A percentile compares a stretch with the other conserved stretches of the same genome.
Conservation (phyloP, 225 moss, liverwort and hornwort genomes). For the Bryum argenteum region DNA sequence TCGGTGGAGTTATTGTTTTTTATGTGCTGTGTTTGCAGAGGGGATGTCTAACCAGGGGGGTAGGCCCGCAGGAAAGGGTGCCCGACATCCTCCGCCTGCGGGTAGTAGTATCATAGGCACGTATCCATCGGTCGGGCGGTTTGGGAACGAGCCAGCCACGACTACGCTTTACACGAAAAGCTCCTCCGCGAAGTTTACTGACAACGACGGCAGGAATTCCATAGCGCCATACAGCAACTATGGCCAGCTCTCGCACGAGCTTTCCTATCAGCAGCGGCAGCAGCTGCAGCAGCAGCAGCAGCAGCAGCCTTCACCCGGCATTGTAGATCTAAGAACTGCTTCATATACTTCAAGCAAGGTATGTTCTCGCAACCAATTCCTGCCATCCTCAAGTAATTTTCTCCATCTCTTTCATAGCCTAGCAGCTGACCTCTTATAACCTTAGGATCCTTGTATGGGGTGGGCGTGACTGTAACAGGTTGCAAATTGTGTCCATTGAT, state of each 20-base stretch:
- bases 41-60: conserved; percentile 17
- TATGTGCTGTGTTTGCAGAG: background rate
- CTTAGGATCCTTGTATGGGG: conserved; percentile 5
- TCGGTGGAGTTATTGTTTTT: background rate
- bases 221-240: conserved; percentile 16
- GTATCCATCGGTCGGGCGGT: conserved; percentile 5
- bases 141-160: conserved; percentile 1
- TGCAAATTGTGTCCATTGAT: conserved; percentile 5
- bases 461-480: background rate
- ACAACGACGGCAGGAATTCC: conserved; percentile 15
- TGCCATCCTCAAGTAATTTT: background rate
- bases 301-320: background rate
- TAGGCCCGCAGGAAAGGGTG: background rate
- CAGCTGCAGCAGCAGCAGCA: background rate
- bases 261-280: background rate
- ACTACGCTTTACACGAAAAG: conserved; percentile 11
- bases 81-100: conserved; percentile 5
- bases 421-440: background rate
- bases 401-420: background rate
- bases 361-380: background rate
- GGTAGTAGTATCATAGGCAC: background rate
- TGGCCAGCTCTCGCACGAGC: background rate
- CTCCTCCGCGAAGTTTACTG: conserved; percentile 11
- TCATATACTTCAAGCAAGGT: background rate
- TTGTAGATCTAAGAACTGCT: conserved; percentile 25